A percentile compares a stretch with the other conserved stretches of the same genome.
Evolutionary conservation across 768 basidiomycete genomes (phyloP).

Genomic region (Kwoniella mangroviensis): DNA sequence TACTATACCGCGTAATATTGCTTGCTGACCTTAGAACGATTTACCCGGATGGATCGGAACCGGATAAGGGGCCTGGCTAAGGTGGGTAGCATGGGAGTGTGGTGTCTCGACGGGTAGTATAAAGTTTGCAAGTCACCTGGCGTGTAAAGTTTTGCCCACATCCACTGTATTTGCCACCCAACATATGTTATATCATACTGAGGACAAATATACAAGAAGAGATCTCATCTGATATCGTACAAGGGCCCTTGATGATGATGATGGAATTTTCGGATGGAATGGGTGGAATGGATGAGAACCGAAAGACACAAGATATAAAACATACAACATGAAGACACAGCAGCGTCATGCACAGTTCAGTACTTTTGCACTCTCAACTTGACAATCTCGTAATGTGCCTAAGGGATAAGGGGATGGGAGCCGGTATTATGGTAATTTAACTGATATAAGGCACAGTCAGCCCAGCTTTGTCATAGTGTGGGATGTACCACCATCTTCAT

Average conservation of each 20-base stretch:
- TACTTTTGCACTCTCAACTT: background rate
- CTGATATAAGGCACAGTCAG: background rate
- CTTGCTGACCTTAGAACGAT: too few relatives aligned
- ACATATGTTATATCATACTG: too few relatives aligned
- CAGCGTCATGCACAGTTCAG: slow-evolving; percentile 1
- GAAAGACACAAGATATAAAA: slow-evolving; percentile 1
- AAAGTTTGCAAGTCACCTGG: background rate
- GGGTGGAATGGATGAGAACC: slow-evolving; percentile 2
- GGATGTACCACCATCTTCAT: background rate
- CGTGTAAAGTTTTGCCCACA: background rate
- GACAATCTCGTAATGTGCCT: background rate
- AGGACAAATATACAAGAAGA: too few relatives aligned
- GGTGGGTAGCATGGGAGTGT: too few relatives aligned
- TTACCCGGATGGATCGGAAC: slow-evolving; percentile 5
- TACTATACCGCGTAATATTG: too few relatives aligned
- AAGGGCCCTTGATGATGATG: too few relatives aligned
- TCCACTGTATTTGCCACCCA: background rate
- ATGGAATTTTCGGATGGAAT: background rate
- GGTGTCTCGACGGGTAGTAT: background rate
- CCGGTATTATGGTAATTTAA: slow-evolving; percentile 13
- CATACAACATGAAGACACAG: background rate
- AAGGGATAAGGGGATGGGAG: background rate
- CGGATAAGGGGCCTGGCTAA: background rate
- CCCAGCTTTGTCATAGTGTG: background rate
- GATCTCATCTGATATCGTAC: too few relatives aligned